Base-by-base conservation (phyloP, 768 basidiomycete species). In the Lactarius sp. region DNA sequence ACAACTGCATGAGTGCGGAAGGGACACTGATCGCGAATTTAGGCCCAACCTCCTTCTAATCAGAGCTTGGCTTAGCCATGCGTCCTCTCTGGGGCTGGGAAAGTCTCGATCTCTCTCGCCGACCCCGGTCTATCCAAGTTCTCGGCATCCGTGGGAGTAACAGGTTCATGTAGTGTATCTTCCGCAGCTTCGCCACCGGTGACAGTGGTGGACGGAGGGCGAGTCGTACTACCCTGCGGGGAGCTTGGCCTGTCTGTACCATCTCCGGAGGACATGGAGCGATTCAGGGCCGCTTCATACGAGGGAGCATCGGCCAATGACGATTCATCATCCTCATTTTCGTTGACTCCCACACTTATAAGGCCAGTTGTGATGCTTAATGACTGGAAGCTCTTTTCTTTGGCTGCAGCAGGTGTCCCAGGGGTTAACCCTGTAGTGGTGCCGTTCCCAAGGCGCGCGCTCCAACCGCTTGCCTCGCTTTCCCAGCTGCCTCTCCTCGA, bases 401-500 rank as follows among this genome's bases (percentile, higher is more conserved):
- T 59, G 36, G 55, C 3, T 8, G 39, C 50, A 4, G 54, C 47
- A 20, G 53, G 39, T 34, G 62, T 51, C 41, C 66, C 68, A 13
- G 53, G 42, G 20, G 39, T 9, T 4, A 66, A 33, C 70, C 49
- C 69, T 1, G 81, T 75, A 6, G 80, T 77, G 27, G 79, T 80
- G 8, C 78, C 75, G 20, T 73, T 74, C 50, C 82, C 82, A 36
- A 88, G 75, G 65, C 81, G 77, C 6, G 93, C 92, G 72, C 91
- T 93, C 92, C 92, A 95, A 49, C 88, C 82, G 68, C 90, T 94
- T 31, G 83, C 87, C 70, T 88, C 89, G 69, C 93, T 94, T 69
- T 91, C 95, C 90, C 94, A 95, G 70, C 93, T 95, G 0, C 90
- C 89, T 69, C 92, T 79, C 69, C 93, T 80, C 9, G 90, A 91